These are phyloP conservation scores for Auxenochlorella protothecoides DNA, from an alignment of 139 green algal species.

Conservation along the genomic window DNA sequence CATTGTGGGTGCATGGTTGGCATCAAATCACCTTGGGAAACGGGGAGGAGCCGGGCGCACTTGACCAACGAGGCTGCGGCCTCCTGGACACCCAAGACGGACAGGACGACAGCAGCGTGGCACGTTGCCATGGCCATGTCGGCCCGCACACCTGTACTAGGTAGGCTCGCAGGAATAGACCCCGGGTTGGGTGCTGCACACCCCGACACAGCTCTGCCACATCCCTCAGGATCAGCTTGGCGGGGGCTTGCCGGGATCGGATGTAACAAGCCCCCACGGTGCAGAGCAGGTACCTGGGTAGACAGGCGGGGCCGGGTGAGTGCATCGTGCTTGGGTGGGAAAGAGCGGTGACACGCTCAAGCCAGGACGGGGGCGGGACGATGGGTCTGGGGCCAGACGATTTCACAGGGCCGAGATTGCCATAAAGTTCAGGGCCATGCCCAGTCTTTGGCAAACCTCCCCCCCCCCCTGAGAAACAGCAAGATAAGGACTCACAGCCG, in stretches of 20 bases:
- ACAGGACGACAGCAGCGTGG: no score
- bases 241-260: conserved; percentile 50
- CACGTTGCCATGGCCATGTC: no score
- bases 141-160: conserved; percentile 51
- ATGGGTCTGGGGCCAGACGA: no score
- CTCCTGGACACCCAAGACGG: no score
- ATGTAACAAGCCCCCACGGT: conserved; percentile 85
- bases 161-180: conserved; percentile 92
- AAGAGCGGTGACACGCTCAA: no score
- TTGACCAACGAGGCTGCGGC: no score
- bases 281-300: conserved; percentile 80
- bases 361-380: no score
- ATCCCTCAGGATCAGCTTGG: conserved; percentile 77
- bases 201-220: conserved; percentile 94
- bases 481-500: conserved; percentile 53
- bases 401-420: no score
- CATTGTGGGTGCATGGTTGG: background rate
- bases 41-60: background rate
- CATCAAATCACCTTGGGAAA: no score
- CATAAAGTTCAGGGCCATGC: no score
- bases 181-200: conserved; percentile 93
- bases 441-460: background rate
- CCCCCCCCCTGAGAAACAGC: background rate
- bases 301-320: background rate
- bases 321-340: background rate